Evolutionary conservation across 2,329 filamentous ascomycete species (phyloP), one percentile per base, ranked within the genome.

Genomic region (Gyromitra esculenta): DNA sequence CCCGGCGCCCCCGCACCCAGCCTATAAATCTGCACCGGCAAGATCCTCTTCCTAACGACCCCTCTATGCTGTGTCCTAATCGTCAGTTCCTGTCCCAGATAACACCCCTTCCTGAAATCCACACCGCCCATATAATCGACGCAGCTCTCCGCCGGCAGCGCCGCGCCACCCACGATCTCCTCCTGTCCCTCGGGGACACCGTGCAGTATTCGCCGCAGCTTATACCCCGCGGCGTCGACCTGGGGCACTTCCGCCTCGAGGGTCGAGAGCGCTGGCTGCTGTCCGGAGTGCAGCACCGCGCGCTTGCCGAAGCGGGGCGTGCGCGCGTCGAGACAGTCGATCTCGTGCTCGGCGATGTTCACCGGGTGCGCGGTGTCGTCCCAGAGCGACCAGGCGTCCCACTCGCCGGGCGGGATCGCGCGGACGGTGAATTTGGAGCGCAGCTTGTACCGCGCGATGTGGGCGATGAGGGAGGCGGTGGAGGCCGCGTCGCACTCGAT

Each of bases 81-180:
- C 0, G 96, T 98, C 79, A 99, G 87, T 84, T 99, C 96, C 84
- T 99, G 96, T 0, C 96, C 96, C 6, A 98, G 89, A 83, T 99
- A 99, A 84, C 96, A 99, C 6, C 96, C 96, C 85, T 99, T 99
- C 82, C 90, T 90, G 85, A 96, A 99, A 84, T 97, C 93, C 79
- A 99, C 91, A 35, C 90, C 96, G 62, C 89, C 88, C 87, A 92
- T 92, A 76, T 92, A 85, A 84, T 99, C 96, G 82, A 98, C 88
- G 83, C 97, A 97, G 82, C 88, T 91, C 84, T 98, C 95, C 83
- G 94, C 91, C 0, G 96, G 95, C 70, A 99, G 86, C 0, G 93
- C 90, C 18, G 87, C 85, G 79, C 91, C 91, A 75, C 87, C 85
- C 5, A 89, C 83, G 21, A 99, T 90, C 85, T 99, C 96, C 15